These are phyloP conservation scores for Pseudogymnoascus sp. DNA, from an alignment of 2,329 filamentous ascomycete species.

Conservation along the genomic window DNA sequence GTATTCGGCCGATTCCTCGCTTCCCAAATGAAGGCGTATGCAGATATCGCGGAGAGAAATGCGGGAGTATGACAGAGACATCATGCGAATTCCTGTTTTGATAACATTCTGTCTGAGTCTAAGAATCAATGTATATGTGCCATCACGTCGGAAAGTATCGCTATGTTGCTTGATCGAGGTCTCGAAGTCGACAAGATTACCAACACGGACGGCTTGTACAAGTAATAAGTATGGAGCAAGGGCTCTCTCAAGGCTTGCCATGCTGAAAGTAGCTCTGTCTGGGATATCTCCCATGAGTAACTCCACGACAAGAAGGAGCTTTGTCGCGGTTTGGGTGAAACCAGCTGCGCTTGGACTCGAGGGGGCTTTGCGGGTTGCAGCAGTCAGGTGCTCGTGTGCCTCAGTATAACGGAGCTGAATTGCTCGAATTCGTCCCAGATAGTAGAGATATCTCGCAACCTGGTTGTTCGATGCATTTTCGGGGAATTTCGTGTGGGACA, in stretches of 20 bases:
- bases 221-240: slow-evolving; percentile 89
- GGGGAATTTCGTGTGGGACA: slow-evolving; percentile 93
- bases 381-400: slow-evolving; percentile 86
- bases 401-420: slow-evolving; percentile 97
- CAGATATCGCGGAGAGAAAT: slow-evolving; percentile 97
- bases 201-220: slow-evolving; percentile 91
- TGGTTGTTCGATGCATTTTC: slow-evolving; percentile 94
- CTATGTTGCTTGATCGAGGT: slow-evolving; percentile 74
- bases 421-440: slow-evolving; percentile 88
- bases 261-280: slow-evolving; percentile 87
- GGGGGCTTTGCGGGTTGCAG: slow-evolving; percentile 89
- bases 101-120: slow-evolving; percentile 97
- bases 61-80: slow-evolving; percentile 94
- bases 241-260: slow-evolving; percentile 74
- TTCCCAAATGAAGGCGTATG: slow-evolving; percentile 84
- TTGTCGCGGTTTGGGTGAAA: slow-evolving; percentile 92
- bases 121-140: slow-evolving; percentile 90
- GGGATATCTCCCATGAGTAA: slow-evolving; percentile 98
- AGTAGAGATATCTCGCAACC: slow-evolving; percentile 94
- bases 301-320: slow-evolving; percentile 93
- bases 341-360: slow-evolving; percentile 81
- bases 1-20: slow-evolving; percentile 96
- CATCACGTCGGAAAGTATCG: slow-evolving; percentile 81
- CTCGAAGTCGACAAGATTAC: slow-evolving; percentile 88
- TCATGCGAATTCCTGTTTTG: slow-evolving; percentile 98